phyloP scores from a whole-genome alignment of 345 rosid genomes.

The Populus deltoides region DNA sequence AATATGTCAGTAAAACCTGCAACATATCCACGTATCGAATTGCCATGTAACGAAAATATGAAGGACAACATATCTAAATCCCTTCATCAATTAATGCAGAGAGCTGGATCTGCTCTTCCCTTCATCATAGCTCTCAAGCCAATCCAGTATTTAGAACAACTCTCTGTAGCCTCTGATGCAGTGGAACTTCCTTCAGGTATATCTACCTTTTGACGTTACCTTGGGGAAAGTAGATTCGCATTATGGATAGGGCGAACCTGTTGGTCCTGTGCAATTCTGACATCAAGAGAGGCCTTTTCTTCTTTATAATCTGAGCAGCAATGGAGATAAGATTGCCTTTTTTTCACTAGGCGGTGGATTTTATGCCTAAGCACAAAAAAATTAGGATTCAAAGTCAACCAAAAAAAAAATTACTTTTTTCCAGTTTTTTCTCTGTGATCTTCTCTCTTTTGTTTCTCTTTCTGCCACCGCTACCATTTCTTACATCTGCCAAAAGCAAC shows the following conservation, averaged over 20 bases:
- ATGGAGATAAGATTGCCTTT: not conserved
- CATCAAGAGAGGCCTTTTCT: not conserved
- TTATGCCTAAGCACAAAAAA: too few species aligned
- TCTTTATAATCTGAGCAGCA: not conserved
- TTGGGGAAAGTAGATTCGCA: conserved; percentile 7
- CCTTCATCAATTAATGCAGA: not conserved
- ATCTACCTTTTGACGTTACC: conserved; percentile 37
- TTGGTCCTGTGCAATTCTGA: not conserved
- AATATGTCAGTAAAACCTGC: conserved; percentile 36
- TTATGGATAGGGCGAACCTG: not conserved
- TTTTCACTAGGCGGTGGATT: too few species aligned
- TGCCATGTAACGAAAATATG: not conserved
- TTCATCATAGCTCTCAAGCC: conserved; percentile 29
- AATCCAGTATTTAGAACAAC: conserved; percentile 26
- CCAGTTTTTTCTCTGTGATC: too few species aligned
- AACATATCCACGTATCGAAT: conserved; percentile 7
- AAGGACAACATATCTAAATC: not conserved
- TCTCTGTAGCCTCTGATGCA: conserved; percentile 24
- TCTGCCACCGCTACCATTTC: too few species aligned
- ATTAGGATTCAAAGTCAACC: too few species aligned
- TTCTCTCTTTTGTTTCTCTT: too few species aligned
- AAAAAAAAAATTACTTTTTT: too few species aligned
- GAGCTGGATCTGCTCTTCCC: conserved; percentile 11
- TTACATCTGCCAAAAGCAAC: too few species aligned
- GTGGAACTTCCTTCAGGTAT: conserved; percentile 10